Conservation (phyloP, 106 monocot genomes). For the Posidonia australis region DNA sequence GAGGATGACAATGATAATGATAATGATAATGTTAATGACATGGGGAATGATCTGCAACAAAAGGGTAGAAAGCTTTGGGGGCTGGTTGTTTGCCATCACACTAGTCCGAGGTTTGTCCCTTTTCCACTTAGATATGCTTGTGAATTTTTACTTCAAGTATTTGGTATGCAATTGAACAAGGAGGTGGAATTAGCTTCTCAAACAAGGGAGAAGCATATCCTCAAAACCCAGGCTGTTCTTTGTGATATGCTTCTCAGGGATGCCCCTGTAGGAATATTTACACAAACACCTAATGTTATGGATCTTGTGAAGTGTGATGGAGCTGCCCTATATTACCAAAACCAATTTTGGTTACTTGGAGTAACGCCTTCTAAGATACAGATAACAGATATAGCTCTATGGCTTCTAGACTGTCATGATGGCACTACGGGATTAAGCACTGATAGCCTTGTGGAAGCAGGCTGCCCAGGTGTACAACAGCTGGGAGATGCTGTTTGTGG, state of each 20-base stretch:
- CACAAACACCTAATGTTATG: constrained; percentile 79
- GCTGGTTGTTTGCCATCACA: constrained; percentile 82
- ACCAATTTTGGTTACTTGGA: constrained; percentile 61
- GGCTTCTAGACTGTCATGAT: constrained; percentile 62
- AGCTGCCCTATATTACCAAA: constrained; percentile 70
- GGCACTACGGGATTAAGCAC: constrained; percentile 71
- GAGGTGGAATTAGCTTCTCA: constrained; percentile 81
- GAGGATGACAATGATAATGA: constrained; percentile 38
- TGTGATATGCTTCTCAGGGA: constrained; percentile 94
- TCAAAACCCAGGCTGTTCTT: constrained; percentile 62
- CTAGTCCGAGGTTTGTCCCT: constrained; percentile 60
- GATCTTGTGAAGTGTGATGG: constrained; percentile 88
- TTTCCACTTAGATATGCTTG: constrained; percentile 95
- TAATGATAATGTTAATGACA: constrained; percentile 9
- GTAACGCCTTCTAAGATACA: constrained; percentile 52
- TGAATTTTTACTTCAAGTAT: constrained; percentile 86
- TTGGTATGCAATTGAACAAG: constrained; percentile 70
- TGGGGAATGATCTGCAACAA: constrained; percentile 26
- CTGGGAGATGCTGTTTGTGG: constrained; percentile 69
- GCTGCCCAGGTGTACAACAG: constrained; percentile 48
- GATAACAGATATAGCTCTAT: constrained; percentile 46
- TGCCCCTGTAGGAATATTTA: constrained; percentile 76
- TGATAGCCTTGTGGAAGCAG: constrained; percentile 78
- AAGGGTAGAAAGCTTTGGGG: constrained; percentile 79
- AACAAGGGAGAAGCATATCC: constrained; percentile 75